Percentiles rank a stretch among this genome's conserved stretches.
phyloP scores from a whole-genome alignment of 345 rosid species.

The Rhodamnia argentea region DNA sequence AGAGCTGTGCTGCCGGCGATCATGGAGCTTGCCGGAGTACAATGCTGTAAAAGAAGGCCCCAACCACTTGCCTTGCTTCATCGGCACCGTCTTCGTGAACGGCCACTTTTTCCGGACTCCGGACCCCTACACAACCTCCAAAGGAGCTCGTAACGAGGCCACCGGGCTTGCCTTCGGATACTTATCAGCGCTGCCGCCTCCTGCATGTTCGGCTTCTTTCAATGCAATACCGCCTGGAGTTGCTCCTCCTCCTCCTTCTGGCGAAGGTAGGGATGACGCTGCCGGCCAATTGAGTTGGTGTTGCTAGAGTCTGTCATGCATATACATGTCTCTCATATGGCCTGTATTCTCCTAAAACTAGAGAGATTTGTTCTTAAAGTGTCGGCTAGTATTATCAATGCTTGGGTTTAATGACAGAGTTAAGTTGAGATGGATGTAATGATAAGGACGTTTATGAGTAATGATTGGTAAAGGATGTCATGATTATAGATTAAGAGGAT shows the following conservation, averaged over 20 bases:
- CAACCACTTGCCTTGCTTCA: conserved; percentile 18
- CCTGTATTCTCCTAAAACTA: not conserved
- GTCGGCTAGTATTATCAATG: not conserved
- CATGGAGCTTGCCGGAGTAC: conserved; percentile 22
- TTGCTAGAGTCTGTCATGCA: not conserved
- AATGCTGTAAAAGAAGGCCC: conserved; percentile 5
- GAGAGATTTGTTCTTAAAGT: not conserved
- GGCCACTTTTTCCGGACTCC: conserved; percentile 6
- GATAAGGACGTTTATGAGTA: not conserved
- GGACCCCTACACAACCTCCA: conserved; percentile 1
- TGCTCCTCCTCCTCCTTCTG: not conserved
- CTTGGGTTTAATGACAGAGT: not conserved
- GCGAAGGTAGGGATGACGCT: not conserved
- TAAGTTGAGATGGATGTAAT: not conserved
- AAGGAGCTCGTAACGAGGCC: conserved; percentile 22
- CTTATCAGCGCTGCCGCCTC: not conserved
- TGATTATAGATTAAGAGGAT: not conserved
- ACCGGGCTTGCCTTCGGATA: conserved; percentile 15
- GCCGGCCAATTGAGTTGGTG: not conserved
- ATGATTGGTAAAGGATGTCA: not conserved
- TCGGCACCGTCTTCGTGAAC: conserved; percentile 19
- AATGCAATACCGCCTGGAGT: not conserved
- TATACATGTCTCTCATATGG: not conserved
- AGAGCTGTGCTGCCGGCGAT: conserved; percentile 15
- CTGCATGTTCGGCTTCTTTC: not conserved